A percentile compares a stretch with the other conserved stretches of the same genome.
phyloP scores from a whole-genome alignment of 2,329 filamentous ascomycete species.

The Hypoxylon sp. region DNA sequence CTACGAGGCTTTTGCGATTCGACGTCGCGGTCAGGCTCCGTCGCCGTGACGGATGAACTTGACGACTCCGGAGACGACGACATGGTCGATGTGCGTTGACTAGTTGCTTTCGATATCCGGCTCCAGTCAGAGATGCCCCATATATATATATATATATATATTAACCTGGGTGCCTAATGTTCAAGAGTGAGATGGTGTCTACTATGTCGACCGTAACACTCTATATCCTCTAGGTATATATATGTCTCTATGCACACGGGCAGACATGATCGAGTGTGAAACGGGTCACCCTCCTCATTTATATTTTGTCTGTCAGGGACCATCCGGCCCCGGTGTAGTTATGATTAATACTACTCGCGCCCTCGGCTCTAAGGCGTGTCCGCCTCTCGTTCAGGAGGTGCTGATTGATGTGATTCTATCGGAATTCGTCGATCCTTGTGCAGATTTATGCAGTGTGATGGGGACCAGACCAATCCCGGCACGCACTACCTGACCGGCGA shows the following conservation, averaged over 20 bases:
- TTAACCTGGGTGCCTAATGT: too few relatives aligned
- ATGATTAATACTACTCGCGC: not conserved
- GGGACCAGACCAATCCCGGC: not conserved
- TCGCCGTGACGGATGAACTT: conserved; percentile 46
- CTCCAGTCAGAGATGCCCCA: not conserved
- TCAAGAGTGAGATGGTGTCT: too few relatives aligned
- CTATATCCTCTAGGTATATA: too few relatives aligned
- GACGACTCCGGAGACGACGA: conserved; percentile 36
- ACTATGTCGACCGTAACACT: too few relatives aligned
- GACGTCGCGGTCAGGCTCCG: conserved; percentile 49
- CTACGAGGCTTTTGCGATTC: conserved; percentile 51
- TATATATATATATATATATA: not conserved
- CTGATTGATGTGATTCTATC: conserved; percentile 2
- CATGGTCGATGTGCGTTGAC: conserved; percentile 12
- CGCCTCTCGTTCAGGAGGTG: not conserved
- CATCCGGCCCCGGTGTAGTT: not conserved
- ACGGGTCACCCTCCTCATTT: not conserved
- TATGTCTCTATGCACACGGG: not conserved
- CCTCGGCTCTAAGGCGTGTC: conserved; percentile 9
- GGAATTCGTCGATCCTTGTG: not conserved
- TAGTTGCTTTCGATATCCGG: not conserved
- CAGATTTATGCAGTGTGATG: conserved; percentile 13
- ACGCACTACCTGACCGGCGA: not conserved
- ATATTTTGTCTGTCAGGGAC: not conserved
- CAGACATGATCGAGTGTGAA: not conserved